Percentiles rank a stretch among this genome's conserved stretches.
Conservation (phyloP, 1,284 basidiomycete genomes). For the Trametes versicolor region DNA sequence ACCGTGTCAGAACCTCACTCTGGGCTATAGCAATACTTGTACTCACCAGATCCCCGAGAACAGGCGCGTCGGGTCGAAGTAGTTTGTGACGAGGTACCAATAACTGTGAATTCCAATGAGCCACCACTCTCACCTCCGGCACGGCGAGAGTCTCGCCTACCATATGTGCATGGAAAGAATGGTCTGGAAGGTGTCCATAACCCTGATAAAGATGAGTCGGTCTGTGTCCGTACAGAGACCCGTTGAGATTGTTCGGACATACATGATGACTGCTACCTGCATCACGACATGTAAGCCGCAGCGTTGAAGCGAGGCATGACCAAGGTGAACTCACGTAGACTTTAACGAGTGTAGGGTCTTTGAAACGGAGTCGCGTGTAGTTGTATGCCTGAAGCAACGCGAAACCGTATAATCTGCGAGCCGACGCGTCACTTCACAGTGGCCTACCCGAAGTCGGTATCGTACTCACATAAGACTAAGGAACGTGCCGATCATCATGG, state of each 20-base stretch:
- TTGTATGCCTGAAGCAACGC: conserved; percentile 5
- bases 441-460: background rate
- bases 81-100: conserved; percentile 11
- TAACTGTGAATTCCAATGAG: conserved; percentile 4
- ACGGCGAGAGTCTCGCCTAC: background rate
- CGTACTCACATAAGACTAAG: conserved; percentile 13
- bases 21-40: background rate
- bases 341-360: conserved; percentile 5
- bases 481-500: conserved; percentile 20
- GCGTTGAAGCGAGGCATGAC: too few relatives aligned
- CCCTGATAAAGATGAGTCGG: background rate
- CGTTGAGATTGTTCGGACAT: background rate
- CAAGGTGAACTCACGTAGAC: background rate
- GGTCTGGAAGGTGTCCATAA: conserved; percentile 15
- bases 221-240: background rate
- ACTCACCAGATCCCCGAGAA: conserved; percentile 12
- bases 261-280: conserved; percentile 10
- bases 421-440: too few relatives aligned
- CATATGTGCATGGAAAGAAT: conserved; percentile 19
- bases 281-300: background rate
- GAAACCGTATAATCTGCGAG: conserved; percentile 14
- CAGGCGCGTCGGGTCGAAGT: conserved; percentile 10
- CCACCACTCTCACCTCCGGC: background rate
- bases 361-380: background rate
- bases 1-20: background rate